Evolutionary conservation across 2,329 filamentous ascomycete genomes (phyloP).

Genomic region (Curvularia sp.): DNA sequence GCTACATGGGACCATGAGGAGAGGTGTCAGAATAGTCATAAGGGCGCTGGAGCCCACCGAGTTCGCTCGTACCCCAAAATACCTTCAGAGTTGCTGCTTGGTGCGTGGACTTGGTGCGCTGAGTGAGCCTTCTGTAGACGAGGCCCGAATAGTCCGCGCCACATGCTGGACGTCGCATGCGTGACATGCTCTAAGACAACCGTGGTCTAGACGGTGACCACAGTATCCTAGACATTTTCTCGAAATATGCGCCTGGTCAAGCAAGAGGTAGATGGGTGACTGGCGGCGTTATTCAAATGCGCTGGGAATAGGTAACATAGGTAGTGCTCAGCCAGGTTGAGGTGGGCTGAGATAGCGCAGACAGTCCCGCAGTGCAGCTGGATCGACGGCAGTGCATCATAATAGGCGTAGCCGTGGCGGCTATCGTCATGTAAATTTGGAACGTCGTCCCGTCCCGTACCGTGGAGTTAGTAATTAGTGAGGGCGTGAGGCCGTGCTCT

Average conservation of each 20-base stretch:
- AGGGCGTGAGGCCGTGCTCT: neutral
- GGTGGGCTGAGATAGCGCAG: neutral
- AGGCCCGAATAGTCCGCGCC: constrained; percentile 2
- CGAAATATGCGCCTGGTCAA: neutral
- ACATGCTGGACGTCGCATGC: constrained; percentile 12
- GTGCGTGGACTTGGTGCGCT: constrained; percentile 1
- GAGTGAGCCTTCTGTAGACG: constrained; percentile 1
- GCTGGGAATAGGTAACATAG: neutral
- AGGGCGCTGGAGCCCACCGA: neutral
- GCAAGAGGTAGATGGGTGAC: neutral
- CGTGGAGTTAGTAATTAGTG: neutral
- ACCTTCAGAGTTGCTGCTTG: neutral
- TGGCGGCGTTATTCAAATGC: neutral
- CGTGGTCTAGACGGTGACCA: constrained; percentile 1
- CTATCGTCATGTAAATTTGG: neutral
- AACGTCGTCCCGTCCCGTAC: constrained; percentile 1
- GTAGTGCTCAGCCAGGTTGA: neutral
- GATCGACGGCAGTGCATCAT: neutral
- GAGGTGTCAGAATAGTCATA: neutral
- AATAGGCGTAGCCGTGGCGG: constrained; percentile 1
- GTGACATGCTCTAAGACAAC: constrained; percentile 10
- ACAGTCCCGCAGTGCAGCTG: neutral
- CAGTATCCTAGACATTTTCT: neutral
- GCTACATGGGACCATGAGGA: neutral
- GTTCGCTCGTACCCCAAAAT: neutral